Evolutionary conservation across 176 grass and related monocot genomes (phyloP), one percentile per base, ranked within the genome.

Genomic region (Cenchrus americanus): DNA sequence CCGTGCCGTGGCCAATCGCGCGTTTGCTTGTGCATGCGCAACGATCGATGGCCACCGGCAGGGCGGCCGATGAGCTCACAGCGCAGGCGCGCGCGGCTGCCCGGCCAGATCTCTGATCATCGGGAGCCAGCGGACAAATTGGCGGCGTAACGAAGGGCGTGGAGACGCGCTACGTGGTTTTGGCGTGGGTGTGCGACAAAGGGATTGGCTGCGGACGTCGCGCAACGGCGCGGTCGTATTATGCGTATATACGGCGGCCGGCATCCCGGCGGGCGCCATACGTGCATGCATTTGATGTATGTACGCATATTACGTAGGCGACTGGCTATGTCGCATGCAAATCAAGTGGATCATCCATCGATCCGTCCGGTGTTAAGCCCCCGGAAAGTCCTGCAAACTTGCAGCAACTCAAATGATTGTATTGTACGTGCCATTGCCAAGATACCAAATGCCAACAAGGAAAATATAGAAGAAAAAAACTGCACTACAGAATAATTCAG

Each of bases 21-120:
- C 14, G 42, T 48, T 88, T 74, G 87, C 81, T 84, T 88, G 81
- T 41, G 87, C 27, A 30, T 30, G 27, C 80, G 75, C 59, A 59
- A 65, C 22, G 68, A 74, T 47, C 32, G 68, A 80, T 15, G 60
- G 72, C 80, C n/a, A n/a, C n/a, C 2, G 44, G 24, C 10, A 11
- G 52, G 47, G 11, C 47, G 59, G 53, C 77, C 1, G 5, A 1
- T 74, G 81, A 78, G 65, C 73, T 71, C 80, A 83, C 10, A 70
- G 55, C 46, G 11, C 76, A 52, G 44, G 77, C 3, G n/a, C 10
- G 30, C 67, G 41, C 51, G 43, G 61, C 19, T n/a, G 9, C 69
- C 1, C 72, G 10, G 24, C 3, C 17, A n/a, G 32, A n/a, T n/a
- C 55, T 6, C 27, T 41, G 82, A 43, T 60, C 8, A 42, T 62